These are phyloP conservation scores for Circinella umbellata DNA, from an alignment of 371 early-diverging fungal species.

Conservation along the genomic window DNA sequence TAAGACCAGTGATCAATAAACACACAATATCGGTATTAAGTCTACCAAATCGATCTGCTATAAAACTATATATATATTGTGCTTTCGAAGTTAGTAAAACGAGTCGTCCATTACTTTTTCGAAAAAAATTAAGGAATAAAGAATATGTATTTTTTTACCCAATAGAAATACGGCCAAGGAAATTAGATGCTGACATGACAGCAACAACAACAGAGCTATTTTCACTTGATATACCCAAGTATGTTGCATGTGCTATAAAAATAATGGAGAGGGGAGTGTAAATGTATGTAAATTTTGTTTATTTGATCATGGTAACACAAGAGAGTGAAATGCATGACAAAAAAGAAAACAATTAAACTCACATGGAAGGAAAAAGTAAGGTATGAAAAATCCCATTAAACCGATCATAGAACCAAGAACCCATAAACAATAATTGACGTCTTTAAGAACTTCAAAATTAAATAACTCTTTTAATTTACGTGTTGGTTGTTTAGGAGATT, in stretches of 20 bases:
- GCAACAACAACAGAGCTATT: slow-evolving; percentile 23
- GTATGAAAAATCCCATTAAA: slow-evolving; percentile 50
- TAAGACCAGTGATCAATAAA: background rate
- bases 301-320: background rate
- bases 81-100: background rate
- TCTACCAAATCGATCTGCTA: slow-evolving; percentile 17
- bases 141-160: slow-evolving; percentile 19
- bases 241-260: slow-evolving; percentile 21
- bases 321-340: background rate
- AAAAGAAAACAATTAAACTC: background rate
- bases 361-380: slow-evolving; percentile 52
- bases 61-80: slow-evolving; percentile 9
- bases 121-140: background rate
- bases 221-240: slow-evolving; percentile 12
- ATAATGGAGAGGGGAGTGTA: too few species aligned
- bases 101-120: background rate
- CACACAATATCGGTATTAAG: slow-evolving; percentile 12
- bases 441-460: slow-evolving; percentile 38
- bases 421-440: slow-evolving; percentile 40
- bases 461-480: slow-evolving; percentile 29
- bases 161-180: slow-evolving; percentile 49
- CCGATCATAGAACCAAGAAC: slow-evolving; percentile 34
- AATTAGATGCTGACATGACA: slow-evolving; percentile 46
- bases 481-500: slow-evolving; percentile 10
- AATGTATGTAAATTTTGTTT: too few species aligned